Evolutionary conservation across 495 filamentous ascomycete genomes (phyloP), one percentile per base, ranked within the genome.

Genomic region (Cercophora samala): DNA sequence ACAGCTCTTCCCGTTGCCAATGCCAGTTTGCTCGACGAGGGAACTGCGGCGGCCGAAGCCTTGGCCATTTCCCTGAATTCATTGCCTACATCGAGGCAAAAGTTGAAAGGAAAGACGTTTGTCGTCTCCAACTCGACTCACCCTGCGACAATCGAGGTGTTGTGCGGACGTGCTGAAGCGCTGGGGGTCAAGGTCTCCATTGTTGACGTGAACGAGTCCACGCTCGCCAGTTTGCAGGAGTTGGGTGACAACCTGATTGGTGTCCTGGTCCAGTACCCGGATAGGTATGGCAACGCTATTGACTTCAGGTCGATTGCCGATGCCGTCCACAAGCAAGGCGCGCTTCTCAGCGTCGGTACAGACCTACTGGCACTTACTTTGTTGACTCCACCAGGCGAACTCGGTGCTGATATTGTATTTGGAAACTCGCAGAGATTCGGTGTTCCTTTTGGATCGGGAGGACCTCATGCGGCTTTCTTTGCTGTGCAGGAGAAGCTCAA

Each of bases 401-500:
- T 95, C 80, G 95, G 95, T 18, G 95, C 95, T 5, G 95, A 99
- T 77, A 94, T 99, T 71, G 95, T 94, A 5, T 97, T 99, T 77
- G 95, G 95, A 64, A 97, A 89, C 76, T 87, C 95, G n/a, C 95
- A 99, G 81, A 82, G 95, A 65, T 88, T 99, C 68, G 95, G 95
- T 75, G 93, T 99, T 3, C 95, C 95, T 2, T 87, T 98, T 75
- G 95, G 96, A 54, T 96, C 89, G 73, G 95, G 95, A 75, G 95
- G 95, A 21, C 95, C 95, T 22, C 96, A 98, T 76, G 95, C 95
- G 42, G 95, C 96, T 26, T 99, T 99, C 86, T 97, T 99, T 74
- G 93, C 95, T 24, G 93, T 93, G 64, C 84, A 86, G 24, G 94
- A 98, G 53, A 93, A 96, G 79, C 87, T 94, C 76, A 97, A 97